These are phyloP conservation scores for Papiliotrema terrestris DNA, from an alignment of 1,284 basidiomycete species.

Conservation along the genomic window DNA sequence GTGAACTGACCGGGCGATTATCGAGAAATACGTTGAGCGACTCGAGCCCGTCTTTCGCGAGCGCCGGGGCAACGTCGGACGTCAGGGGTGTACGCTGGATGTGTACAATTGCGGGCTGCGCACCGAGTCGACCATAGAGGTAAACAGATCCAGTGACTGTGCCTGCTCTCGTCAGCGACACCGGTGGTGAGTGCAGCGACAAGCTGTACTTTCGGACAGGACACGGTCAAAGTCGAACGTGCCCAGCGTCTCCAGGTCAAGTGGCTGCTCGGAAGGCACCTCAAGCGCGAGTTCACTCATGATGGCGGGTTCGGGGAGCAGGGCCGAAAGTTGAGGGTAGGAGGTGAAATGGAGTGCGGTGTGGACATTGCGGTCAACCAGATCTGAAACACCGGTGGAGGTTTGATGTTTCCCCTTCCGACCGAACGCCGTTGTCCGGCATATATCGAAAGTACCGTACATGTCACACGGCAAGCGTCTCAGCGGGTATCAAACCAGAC, in stretches of 20 bases:
- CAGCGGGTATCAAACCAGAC: too few species aligned
- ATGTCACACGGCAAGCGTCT: too few species aligned
- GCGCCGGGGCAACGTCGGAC: constrained; percentile 23
- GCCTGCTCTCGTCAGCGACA: constrained; percentile 48
- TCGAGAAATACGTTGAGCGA: constrained; percentile 32
- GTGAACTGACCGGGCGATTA: constrained; percentile 47
- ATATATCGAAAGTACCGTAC: too few species aligned
- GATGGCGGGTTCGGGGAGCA: too few species aligned
- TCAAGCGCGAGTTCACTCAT: too few species aligned
- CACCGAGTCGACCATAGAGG: constrained; percentile 51
- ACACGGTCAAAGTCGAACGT: constrained; percentile 57
- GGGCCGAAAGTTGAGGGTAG: too few species aligned
- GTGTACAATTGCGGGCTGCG: constrained; percentile 57
- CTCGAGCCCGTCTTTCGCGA: constrained; percentile 24
- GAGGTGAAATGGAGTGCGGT: too few species aligned
- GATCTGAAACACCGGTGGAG: too few species aligned
- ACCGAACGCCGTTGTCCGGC: too few species aligned
- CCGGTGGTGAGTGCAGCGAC: constrained; percentile 1
- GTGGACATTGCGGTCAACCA: too few species aligned
- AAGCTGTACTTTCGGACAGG: constrained; percentile 56
- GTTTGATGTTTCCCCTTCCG: too few species aligned
- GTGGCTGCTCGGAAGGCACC: neutral
- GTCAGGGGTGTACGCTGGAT: constrained; percentile 60
- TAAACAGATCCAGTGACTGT: constrained; percentile 53
- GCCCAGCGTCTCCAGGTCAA: constrained; percentile 31